Conservation (phyloP, 345 rosid species). For the Euphorbia lathyris region DNA sequence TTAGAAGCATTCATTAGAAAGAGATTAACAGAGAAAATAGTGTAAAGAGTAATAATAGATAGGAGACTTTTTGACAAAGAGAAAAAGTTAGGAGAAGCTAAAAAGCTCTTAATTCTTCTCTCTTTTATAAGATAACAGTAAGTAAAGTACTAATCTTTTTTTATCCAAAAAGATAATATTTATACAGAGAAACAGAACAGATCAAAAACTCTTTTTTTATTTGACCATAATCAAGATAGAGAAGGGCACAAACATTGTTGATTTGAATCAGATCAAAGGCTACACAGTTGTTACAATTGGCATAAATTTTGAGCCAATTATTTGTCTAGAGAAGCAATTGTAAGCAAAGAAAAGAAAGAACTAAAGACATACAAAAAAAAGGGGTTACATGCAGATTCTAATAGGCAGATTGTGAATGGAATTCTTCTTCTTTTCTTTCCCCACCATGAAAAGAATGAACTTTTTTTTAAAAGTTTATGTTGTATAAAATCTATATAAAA, state of each 20-base stretch:
- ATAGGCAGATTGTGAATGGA: constrained; percentile 24
- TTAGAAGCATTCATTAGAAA: constrained; percentile 19
- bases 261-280: constrained; percentile 36
- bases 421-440: constrained; percentile 19
- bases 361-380: constrained; percentile 15
- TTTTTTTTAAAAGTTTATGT: neutral
- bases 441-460: constrained; percentile 25
- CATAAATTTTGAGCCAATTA: constrained; percentile 32
- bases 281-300: constrained; percentile 37
- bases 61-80: constrained; percentile 26
- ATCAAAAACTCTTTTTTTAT: too few species aligned
- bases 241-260: constrained; percentile 26
- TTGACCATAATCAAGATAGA: neutral
- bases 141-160: constrained; percentile 18
- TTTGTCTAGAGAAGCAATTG: constrained; percentile 26
- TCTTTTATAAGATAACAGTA: neutral
- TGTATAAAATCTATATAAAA: neutral
- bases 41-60: constrained; percentile 20
- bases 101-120: constrained; percentile 21
- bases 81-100: constrained; percentile 22
- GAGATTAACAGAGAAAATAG: constrained; percentile 12
- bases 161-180: neutral
- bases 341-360: constrained; percentile 18
- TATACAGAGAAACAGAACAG: too few species aligned
- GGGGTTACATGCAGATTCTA: constrained; percentile 29